Conservation (phyloP, 345 rosid genomes). For the Salix arbutifolia region DNA sequence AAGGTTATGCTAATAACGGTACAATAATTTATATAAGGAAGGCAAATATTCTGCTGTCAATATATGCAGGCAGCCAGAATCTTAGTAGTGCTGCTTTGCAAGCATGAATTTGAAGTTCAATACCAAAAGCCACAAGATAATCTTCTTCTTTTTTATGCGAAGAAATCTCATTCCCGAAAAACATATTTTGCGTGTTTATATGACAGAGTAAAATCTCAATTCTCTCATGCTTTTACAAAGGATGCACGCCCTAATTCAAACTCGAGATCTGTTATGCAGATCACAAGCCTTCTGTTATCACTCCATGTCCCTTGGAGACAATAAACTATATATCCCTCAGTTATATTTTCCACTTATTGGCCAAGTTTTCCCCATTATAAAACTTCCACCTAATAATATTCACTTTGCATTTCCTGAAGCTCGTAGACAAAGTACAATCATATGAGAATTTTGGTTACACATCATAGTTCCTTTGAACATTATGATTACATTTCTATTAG, state of each 20-base stretch:
- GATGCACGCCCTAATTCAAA: rapidly evolving
- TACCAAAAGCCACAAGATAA: constrained; percentile 63
- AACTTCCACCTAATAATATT: neutral
- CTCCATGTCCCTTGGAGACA: too few relatives aligned
- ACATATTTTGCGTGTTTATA: too few relatives aligned
- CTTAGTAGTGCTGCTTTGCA: constrained; percentile 83
- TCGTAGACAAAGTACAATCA: neutral
- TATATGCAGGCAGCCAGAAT: constrained; percentile 93
- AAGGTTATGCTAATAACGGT: too few relatives aligned
- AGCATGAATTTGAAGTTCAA: constrained; percentile 96
- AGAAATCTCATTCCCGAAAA: too few relatives aligned
- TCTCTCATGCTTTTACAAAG: too few relatives aligned
- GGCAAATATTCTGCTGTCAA: too few relatives aligned
- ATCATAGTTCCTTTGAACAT: neutral
- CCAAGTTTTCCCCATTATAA: constrained; percentile 49
- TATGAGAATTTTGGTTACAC: neutral
- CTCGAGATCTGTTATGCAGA: too few relatives aligned
- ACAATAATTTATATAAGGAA: too few relatives aligned
- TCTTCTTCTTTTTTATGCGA: too few relatives aligned
- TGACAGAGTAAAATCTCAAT: too few relatives aligned
- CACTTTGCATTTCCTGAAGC: neutral
- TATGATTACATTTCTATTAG: neutral
- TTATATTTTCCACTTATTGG: constrained; percentile 90
- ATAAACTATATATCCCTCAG: constrained; percentile 92
- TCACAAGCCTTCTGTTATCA: too few relatives aligned